A percentile compares a stretch with the other conserved stretches of the same genome.
These are phyloP conservation scores for Talaromyces thailandensis DNA, from an alignment of 495 filamentous ascomycete genomes.

Conservation along the genomic window DNA sequence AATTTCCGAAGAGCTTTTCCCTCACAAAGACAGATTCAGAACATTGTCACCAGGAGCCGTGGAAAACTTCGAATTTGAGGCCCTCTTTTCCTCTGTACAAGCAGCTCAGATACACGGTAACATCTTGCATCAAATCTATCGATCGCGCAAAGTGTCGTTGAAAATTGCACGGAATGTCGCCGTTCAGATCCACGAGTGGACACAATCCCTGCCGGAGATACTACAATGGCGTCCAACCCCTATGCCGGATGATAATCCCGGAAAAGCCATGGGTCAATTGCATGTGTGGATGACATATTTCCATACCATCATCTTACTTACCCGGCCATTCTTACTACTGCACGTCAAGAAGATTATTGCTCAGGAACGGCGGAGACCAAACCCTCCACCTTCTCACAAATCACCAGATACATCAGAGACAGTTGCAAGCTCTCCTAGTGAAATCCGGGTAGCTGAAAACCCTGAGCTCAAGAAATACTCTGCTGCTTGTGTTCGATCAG, in stretches of 20 bases:
- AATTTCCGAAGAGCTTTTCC: conserved; percentile 40
- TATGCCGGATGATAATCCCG: conserved; percentile 23
- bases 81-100: conserved; percentile 2
- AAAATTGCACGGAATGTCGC: conserved; percentile 2
- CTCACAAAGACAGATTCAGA: not conserved
- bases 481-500: conserved; percentile 6
- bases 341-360: conserved; percentile 6
- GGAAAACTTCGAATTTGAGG: conserved; percentile 7
- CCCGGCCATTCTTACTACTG: conserved; percentile 50
- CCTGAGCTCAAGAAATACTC: conserved; percentile 7
- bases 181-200: conserved; percentile 5
- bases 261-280: conserved; percentile 53
- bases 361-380: not conserved
- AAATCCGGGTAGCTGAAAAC: conserved; percentile 2
- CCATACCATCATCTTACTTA: conserved; percentile 66
- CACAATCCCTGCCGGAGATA: conserved; percentile 5
- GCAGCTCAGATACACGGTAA: conserved; percentile 1
- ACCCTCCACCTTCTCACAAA: not conserved
- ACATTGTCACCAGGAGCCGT: not conserved
- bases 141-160: conserved; percentile 7
- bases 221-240: conserved; percentile 6
- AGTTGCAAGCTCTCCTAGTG: not conserved
- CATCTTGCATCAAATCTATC: conserved; percentile 6
- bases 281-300: conserved; percentile 63
- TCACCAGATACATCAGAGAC: not conserved